Evolutionary conservation across 140 eudicot genomes (phyloP), one percentile per base, ranked within the genome.

Genomic region (Anethum foeniculum): DNA sequence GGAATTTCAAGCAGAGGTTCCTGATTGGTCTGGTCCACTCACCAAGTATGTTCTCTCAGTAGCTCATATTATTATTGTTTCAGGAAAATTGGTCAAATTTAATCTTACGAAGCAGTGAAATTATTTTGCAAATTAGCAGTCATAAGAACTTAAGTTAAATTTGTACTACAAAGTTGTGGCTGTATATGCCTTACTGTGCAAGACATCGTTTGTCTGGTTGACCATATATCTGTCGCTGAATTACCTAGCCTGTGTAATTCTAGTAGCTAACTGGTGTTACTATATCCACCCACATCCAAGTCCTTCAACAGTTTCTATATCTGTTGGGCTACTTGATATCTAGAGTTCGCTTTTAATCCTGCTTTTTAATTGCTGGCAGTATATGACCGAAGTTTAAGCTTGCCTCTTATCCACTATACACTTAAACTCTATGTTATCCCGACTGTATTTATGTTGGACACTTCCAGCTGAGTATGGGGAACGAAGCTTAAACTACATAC

Each of bases 1-100:
- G 85, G 93, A 88, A 80, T 95, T 88, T 87, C 99, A 95, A 88
- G 97, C 91, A 9, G 85, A 81, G 79, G 88, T 95, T 83, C 92
- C 97, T 30, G 90, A 89, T 78, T 95, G 98, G 97, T 69, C 85
- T 76, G 92, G 92, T 79, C 90, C 92, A 48, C 27, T 71, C 19
- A 32, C 79, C 19, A 82, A 85, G 99, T 95, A 92, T 36, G 96
- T 84, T 84, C 77, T 85, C 27, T 76, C 34, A 7, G 34, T n/a
- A 75, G 6, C 30, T 46, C 8, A 30, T 56, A 73, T 5, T 71
- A 28, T 60, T 65, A 14, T 79, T 75, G 65, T 82, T n/a, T 62
- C 19, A 62, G 71, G 30, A 25, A 62, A 25, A 10, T 62, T 62
- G 36, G 36, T 46, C 6, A n/a, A 32, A 1, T 43, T 67, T 44